Conservation (phyloP, 1,284 basidiomycete genomes). For the Megacollybia platyphylla region DNA sequence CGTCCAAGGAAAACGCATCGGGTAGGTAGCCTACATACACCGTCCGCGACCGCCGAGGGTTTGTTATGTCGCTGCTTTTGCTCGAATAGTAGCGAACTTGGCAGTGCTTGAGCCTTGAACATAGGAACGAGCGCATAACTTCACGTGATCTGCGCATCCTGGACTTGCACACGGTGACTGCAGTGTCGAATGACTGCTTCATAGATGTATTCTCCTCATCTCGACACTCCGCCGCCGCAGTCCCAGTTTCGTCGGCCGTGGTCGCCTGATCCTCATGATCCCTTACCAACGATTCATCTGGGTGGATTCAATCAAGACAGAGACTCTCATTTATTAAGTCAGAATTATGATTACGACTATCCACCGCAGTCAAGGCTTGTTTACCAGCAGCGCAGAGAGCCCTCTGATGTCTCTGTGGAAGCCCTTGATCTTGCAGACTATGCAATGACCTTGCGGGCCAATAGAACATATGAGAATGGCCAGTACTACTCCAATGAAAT, state of each 20-base stretch:
- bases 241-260: conserved; percentile 44
- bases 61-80: not conserved
- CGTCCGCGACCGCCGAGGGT: not conserved
- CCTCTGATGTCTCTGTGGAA: conserved; percentile 53
- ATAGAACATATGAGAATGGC: conserved; percentile 17
- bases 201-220: conserved; percentile 23
- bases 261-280: conserved; percentile 51
- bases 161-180: too few species aligned
- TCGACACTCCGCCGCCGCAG: conserved; percentile 38
- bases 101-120: not conserved
- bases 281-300: conserved; percentile 22
- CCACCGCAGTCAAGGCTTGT: conserved; percentile 7
- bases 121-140: not conserved
- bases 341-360: conserved; percentile 11
- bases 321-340: conserved; percentile 6
- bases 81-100: not conserved
- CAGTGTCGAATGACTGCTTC: conserved; percentile 1
- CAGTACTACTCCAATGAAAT: conserved; percentile 13
- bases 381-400: conserved; percentile 24
- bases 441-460: conserved; percentile 30
- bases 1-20: not conserved
- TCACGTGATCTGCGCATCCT: too few species aligned
- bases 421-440: conserved; percentile 63
- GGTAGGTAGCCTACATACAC: not conserved
- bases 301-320: conserved; percentile 3